Evolutionary conservation across 2,329 filamentous ascomycete species (phyloP).

Genomic region (Knufia petricola): DNA sequence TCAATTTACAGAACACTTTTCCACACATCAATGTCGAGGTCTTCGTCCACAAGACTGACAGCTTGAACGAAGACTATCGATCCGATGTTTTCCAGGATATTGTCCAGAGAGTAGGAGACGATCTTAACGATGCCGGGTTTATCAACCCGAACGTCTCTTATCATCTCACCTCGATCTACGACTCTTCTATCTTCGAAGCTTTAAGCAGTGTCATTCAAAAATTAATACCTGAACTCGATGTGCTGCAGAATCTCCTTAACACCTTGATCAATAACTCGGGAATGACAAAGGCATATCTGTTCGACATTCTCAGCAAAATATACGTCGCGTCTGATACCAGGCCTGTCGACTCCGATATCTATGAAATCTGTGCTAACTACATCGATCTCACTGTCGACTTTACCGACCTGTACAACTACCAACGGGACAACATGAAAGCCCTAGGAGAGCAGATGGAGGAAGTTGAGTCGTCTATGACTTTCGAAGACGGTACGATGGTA

Average conservation of each 20-base stretch:
- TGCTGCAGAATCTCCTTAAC: slow-evolving; percentile 86
- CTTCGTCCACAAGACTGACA: slow-evolving; percentile 98
- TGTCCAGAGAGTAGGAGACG: slow-evolving; percentile 90
- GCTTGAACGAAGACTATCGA: slow-evolving; percentile 93
- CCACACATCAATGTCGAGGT: slow-evolving; percentile 95
- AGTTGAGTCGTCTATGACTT: slow-evolving; percentile 53
- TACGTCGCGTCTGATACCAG: slow-evolving; percentile 95
- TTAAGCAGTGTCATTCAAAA: slow-evolving; percentile 99
- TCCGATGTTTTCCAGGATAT: slow-evolving; percentile 95
- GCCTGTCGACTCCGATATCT: slow-evolving; percentile 87
- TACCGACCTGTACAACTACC: slow-evolving; percentile 81
- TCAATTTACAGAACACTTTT: slow-evolving; percentile 79
- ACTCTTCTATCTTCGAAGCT: slow-evolving; percentile 96
- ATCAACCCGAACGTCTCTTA: slow-evolving; percentile 91
- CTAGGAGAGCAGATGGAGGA: slow-evolving; percentile 41
- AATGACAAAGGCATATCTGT: slow-evolving; percentile 96
- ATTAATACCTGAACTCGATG: slow-evolving; percentile 83
- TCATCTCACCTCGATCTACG: slow-evolving; percentile 95
- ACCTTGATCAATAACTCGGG: slow-evolving; percentile 86
- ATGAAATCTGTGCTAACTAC: slow-evolving; percentile 97
- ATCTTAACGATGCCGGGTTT: slow-evolving; percentile 84
- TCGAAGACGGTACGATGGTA: slow-evolving; percentile 49
- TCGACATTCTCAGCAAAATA: slow-evolving; percentile 95
- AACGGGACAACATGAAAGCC: slow-evolving; percentile 25
- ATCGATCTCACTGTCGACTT: slow-evolving; percentile 98